Conservation (phyloP, 148 eudicot genomes). For the Nepenthes gracilis region DNA sequence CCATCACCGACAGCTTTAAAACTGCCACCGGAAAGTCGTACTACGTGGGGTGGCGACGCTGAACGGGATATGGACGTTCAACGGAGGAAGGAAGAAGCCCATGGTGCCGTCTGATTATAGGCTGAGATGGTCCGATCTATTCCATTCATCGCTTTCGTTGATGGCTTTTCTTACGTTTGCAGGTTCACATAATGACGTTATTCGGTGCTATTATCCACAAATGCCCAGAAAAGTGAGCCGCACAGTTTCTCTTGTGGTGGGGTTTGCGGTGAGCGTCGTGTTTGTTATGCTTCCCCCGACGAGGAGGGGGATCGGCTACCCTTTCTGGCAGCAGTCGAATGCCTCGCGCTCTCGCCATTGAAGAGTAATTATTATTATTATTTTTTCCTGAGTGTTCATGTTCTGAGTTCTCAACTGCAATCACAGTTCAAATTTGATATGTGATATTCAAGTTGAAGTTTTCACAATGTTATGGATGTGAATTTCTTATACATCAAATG, state of each 20-base stretch:
- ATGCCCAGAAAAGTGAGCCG: slow-evolving; percentile 36
- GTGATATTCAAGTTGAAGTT: no score
- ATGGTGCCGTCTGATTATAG: slow-evolving; percentile 26
- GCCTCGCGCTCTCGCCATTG: slow-evolving; percentile 10
- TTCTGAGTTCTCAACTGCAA: no score
- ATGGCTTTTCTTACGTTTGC: slow-evolving; percentile 42
- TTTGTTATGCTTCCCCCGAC: slow-evolving; percentile 48
- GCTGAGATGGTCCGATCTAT: slow-evolving; percentile 42
- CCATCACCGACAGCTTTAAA: slow-evolving; percentile 48
- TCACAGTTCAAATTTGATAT: no score
- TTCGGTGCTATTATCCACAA: slow-evolving; percentile 31
- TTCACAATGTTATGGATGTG: no score
- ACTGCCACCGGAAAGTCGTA: slow-evolving; percentile 35
- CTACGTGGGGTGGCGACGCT: slow-evolving; percentile 42
- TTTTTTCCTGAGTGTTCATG: no score
- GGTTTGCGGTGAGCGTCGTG: slow-evolving; percentile 38
- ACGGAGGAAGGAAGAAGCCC: slow-evolving; percentile 29
- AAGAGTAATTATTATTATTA: neutral
- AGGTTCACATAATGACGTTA: slow-evolving; percentile 33
- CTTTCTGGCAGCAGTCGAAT: slow-evolving; percentile 44
- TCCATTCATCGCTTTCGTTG: slow-evolving; percentile 31
- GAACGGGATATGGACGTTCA: slow-evolving; percentile 52
- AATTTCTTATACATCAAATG: no score
- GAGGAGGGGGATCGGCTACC: slow-evolving; percentile 56
- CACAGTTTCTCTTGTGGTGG: slow-evolving; percentile 42